Conservation (phyloP, 805 yeast genomes). For the Kazachstania kunashirensis region DNA sequence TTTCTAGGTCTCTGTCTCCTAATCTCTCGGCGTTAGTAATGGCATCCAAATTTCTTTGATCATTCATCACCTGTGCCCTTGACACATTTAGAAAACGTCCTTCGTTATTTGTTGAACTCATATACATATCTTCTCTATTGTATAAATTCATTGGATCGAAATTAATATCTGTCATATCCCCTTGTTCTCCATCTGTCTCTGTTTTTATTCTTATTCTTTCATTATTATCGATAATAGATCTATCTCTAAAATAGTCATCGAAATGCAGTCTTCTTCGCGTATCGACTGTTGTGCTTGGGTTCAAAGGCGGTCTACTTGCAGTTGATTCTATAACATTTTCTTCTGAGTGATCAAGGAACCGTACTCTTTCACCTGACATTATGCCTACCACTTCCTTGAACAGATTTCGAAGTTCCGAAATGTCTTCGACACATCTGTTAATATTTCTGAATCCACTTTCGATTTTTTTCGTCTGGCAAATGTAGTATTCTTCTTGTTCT, state of each 20-base stretch:
- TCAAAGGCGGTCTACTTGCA: neutral
- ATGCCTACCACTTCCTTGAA: conserved; percentile 23
- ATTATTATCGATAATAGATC: neutral
- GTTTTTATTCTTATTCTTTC: neutral
- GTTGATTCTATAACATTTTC: conserved; percentile 10
- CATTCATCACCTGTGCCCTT: neutral
- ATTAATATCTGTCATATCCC: neutral
- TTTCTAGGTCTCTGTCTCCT: conserved; percentile 1
- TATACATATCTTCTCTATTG: neutral
- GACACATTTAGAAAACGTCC: neutral
- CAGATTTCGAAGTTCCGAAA: conserved; percentile 15
- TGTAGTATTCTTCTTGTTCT: conserved; percentile 19
- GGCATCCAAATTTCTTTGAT: neutral
- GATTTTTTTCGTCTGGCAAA: conserved; percentile 11
- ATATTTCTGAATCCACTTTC: conserved; percentile 15
- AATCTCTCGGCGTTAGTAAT: neutral
- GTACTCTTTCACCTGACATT: conserved; percentile 20
- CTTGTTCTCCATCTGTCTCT: neutral
- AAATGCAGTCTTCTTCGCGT: neutral
- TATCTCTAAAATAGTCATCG: neutral
- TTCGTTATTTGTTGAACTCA: no score
- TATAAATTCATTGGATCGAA: neutral
- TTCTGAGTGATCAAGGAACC: conserved; percentile 16
- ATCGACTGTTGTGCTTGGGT: no score
- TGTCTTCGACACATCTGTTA: conserved; percentile 12